Evolutionary conservation across 2,329 filamentous ascomycete genomes (phyloP).

Genomic region (Colletotrichum lentis): DNA sequence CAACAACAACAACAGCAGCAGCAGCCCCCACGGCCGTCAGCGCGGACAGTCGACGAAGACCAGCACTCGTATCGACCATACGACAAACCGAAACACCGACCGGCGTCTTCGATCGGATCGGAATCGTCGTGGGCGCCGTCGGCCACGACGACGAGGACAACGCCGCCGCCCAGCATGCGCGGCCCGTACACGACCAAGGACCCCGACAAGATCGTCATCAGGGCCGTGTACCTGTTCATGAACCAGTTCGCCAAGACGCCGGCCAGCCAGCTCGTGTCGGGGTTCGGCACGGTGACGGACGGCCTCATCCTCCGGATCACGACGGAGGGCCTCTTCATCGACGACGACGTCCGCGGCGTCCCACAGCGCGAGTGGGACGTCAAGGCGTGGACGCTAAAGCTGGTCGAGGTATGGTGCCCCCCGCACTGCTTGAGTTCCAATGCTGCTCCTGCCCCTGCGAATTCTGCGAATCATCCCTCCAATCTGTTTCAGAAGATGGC

Average conservation of each 20-base stretch:
- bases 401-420: constrained; percentile 87
- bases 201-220: constrained; percentile 95
- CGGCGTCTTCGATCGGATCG: constrained; percentile 74
- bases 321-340: constrained; percentile 94
- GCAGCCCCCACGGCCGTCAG: constrained; percentile 57
- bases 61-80: constrained; percentile 80
- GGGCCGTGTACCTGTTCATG: constrained; percentile 91
- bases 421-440: constrained; percentile 65
- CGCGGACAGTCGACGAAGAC: constrained; percentile 70
- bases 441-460: constrained; percentile 53
- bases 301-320: constrained; percentile 91
- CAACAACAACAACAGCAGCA: constrained; percentile 56
- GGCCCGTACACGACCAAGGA: constrained; percentile 87
- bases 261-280: constrained; percentile 86
- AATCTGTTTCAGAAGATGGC: constrained; percentile 59
- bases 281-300: constrained; percentile 86
- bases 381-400: constrained; percentile 96
- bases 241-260: constrained; percentile 89
- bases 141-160: constrained; percentile 82
- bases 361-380: constrained; percentile 98
- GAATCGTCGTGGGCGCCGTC: constrained; percentile 89
- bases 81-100: constrained; percentile 72
- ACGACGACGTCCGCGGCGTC: constrained; percentile 90
- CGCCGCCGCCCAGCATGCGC: constrained; percentile 80
- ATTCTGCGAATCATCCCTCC: constrained; percentile 49